Conservation (phyloP, 768 basidiomycete genomes). For the Pleurotus ostreatus region DNA sequence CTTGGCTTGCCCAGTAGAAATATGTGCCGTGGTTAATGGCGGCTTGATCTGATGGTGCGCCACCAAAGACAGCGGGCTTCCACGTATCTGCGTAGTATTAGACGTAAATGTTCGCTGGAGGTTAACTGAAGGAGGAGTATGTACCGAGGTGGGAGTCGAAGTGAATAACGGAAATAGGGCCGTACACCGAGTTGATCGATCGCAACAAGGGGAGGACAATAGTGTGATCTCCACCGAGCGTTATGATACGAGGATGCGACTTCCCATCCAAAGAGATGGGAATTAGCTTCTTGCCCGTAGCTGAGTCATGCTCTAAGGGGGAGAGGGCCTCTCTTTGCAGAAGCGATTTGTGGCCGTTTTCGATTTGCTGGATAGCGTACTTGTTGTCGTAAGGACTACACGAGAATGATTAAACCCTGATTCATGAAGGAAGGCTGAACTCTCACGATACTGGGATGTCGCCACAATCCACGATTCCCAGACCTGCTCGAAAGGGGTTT, state of each 20-base stretch:
- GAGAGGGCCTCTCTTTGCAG: conserved; percentile 62
- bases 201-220: conserved; percentile 62
- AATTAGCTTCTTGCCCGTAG: conserved; percentile 51
- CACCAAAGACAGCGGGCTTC: conserved; percentile 74
- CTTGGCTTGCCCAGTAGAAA: conserved; percentile 85
- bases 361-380: conserved; percentile 70
- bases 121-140: conserved; percentile 12
- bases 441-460: conserved; percentile 67
- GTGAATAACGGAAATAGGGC: conserved; percentile 78
- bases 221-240: conserved; percentile 87
- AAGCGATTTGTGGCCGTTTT: conserved; percentile 65
- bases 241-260: conserved; percentile 75
- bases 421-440: conserved; percentile 2
- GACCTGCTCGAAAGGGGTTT: conserved; percentile 67
- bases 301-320: conserved; percentile 56
- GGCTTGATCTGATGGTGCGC: conserved; percentile 65
- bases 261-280: conserved; percentile 68
- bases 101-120: conserved; percentile 9
- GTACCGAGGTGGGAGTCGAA: conserved; percentile 74
- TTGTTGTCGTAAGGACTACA: conserved; percentile 69
- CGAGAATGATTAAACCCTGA: background rate
- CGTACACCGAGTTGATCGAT: conserved; percentile 74
- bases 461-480: conserved; percentile 73
- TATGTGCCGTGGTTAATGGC: conserved; percentile 87
- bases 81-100: conserved; percentile 50